A percentile compares a stretch with the other conserved stretches of the same genome.
Evolutionary conservation across 1,284 basidiomycete species (phyloP).

Genomic region (Mycosarcoma maydis): DNA sequence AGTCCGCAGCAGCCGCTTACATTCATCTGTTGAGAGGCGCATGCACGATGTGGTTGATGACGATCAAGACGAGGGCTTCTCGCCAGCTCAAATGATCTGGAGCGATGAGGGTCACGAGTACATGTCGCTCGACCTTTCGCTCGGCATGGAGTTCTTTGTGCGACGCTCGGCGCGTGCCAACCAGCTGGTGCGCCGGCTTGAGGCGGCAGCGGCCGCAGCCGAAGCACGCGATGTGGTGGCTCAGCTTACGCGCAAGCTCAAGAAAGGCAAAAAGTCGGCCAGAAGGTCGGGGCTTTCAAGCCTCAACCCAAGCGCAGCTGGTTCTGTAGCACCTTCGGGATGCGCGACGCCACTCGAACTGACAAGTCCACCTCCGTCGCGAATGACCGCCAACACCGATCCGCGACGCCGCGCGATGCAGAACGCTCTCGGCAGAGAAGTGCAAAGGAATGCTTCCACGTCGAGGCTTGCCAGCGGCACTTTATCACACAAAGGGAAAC

Average conservation of each 20-base stretch:
- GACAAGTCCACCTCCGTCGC: constrained; percentile 42
- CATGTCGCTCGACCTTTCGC: constrained; percentile 50
- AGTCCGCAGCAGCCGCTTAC: constrained; percentile 31
- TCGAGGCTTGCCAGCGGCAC: constrained; percentile 23
- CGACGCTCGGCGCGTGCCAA: constrained; percentile 57
- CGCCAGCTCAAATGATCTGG: constrained; percentile 53
- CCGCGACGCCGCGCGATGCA: constrained; percentile 44
- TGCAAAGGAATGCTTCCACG: constrained; percentile 11
- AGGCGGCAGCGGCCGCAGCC: constrained; percentile 48
- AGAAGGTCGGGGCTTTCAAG: constrained; percentile 32
- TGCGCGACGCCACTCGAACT: constrained; percentile 41
- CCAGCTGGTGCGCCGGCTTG: constrained; percentile 55
- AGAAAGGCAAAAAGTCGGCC: constrained; percentile 39
- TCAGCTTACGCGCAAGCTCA: constrained; percentile 36
- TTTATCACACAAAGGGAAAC: constrained; percentile 31
- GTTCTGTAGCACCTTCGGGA: constrained; percentile 32
- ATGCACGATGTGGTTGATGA: constrained; percentile 45
- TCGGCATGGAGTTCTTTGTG: constrained; percentile 63
- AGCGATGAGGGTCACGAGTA: constrained; percentile 59
- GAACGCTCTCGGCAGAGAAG: constrained; percentile 29
- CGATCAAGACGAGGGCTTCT: constrained; percentile 27
- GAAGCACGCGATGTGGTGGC: constrained; percentile 44
- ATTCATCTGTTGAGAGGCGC: constrained; percentile 39
- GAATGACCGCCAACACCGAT: constrained; percentile 37
- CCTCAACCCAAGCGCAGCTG: constrained; percentile 36